These are phyloP conservation scores for Cyclotella choctawhatcheeana DNA, from an alignment of 108 stramenopile species.

Conservation along the genomic window DNA sequence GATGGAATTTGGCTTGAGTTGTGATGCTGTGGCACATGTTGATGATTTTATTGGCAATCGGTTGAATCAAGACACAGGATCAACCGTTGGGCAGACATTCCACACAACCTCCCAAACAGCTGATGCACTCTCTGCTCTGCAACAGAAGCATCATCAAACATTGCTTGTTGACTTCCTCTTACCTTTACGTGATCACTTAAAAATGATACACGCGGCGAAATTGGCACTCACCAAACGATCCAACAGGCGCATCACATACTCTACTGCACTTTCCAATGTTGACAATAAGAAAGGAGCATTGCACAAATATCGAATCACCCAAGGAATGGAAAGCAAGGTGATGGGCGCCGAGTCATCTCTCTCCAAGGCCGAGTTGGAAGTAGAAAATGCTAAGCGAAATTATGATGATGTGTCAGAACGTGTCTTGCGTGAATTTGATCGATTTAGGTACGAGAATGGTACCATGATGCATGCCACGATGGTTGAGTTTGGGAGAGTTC, in stretches of 20 bases:
- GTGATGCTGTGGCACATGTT: conserved; percentile 44
- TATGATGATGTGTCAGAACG: conserved; percentile 63
- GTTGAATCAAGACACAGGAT: conserved; percentile 23
- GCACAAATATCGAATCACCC: conserved; percentile 40
- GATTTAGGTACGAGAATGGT: conserved; percentile 57
- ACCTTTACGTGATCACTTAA: conserved; percentile 75
- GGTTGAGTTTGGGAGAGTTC: conserved; percentile 63
- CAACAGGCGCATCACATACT: conserved; percentile 66
- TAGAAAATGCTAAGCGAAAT: conserved; percentile 42
- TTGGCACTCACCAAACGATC: conserved; percentile 76
- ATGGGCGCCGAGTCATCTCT: conserved; percentile 46
- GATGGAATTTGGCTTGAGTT: conserved; percentile 60
- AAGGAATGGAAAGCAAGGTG: conserved; percentile 49
- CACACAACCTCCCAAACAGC: conserved; percentile 47
- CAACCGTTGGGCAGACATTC: conserved; percentile 49
- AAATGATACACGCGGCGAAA: conserved; percentile 75
- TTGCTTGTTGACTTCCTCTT: conserved; percentile 71
- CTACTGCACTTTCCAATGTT: conserved; percentile 51
- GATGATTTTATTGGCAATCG: conserved; percentile 20
- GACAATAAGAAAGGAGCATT: conserved; percentile 36
- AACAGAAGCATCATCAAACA: conserved; percentile 61
- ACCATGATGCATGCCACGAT: conserved; percentile 66
- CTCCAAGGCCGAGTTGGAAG: conserved; percentile 35
- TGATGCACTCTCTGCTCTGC: conserved; percentile 53
- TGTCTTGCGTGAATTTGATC: conserved; percentile 66